phyloP scores from a whole-genome alignment of 257 asterid species.

The Jaltomata sinuosa region DNA sequence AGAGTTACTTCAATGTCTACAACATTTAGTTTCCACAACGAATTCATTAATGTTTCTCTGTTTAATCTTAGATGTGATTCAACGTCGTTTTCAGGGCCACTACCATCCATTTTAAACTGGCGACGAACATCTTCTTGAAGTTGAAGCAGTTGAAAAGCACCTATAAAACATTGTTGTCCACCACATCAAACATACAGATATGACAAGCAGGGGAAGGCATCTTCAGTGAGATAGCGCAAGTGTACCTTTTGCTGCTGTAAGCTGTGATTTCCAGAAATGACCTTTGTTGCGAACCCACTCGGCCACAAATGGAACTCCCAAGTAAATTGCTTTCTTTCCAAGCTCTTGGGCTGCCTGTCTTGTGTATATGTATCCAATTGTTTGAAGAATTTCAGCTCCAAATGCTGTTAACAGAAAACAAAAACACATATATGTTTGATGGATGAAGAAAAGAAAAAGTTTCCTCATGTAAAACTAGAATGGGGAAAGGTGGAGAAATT shows the following conservation, averaged over 20 bases:
- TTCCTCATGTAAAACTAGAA: background rate
- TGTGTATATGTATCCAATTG: constrained; percentile 76
- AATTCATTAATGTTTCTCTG: constrained; percentile 61
- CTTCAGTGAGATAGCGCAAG: background rate
- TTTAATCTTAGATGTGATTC: constrained; percentile 66
- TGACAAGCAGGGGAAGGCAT: background rate
- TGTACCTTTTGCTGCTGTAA: constrained; percentile 80
- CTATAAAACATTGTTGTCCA: constrained; percentile 17
- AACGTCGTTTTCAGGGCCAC: constrained; percentile 46
- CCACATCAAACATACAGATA: background rate
- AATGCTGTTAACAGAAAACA: constrained; percentile 31
- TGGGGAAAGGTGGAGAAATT: background rate
- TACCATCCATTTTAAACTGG: constrained; percentile 55
- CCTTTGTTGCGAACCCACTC: constrained; percentile 94
- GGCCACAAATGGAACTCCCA: constrained; percentile 59
- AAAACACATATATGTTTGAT: background rate
- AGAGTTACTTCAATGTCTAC: constrained; percentile 85
- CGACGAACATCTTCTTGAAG: constrained; percentile 74
- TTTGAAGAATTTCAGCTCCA: constrained; percentile 63
- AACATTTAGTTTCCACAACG: constrained; percentile 86
- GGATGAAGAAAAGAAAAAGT: background rate
- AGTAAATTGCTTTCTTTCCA: constrained; percentile 59
- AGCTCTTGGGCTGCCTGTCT: constrained; percentile 76
- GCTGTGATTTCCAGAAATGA: constrained; percentile 74
- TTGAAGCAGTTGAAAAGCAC: constrained; percentile 93